Evolutionary conservation across 2,329 filamentous ascomycete species (phyloP), one percentile per base, ranked within the genome.

Genomic region (Beauveria varroae): DNA sequence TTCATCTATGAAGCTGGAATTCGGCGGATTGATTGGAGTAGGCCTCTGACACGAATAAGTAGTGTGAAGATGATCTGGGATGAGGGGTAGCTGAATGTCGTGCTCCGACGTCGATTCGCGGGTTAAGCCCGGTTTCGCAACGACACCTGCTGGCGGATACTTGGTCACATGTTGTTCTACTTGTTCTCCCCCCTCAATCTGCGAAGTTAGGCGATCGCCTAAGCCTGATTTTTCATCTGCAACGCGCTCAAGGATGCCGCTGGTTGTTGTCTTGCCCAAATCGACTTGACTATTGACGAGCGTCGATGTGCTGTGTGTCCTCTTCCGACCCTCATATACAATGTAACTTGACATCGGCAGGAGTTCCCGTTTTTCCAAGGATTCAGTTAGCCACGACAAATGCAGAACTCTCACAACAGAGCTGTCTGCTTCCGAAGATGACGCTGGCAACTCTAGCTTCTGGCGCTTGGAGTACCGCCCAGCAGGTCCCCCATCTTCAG

Each of bases 21-120:
- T 98, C 0, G 89, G 89, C 0, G 86, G 79, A 60, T 87, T 76
- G 0, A 84, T 74, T 0, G 86, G 88, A 0, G 92, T 91, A 1
- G 86, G 83, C 26, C 93, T 86, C 71, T 96, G 85, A 68, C 95
- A 98, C 5, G 93, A 87, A 72, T 95, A 96, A 6, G 67, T 68
- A 5, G 70, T 73, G 30, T 82, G 79, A 60, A 89, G 73, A 47
- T 79, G 96, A 2, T 84, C 82, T 1, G 92, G 93, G 14, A 90
- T 74, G 0, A 82, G 78, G 0, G 90, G 91, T 1, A 90, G 70
- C 63, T 73, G 62, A 20, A 81, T 78, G 28, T 96, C 89, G 62
- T 93, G 82, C 62, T 96, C 91, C 3, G 88, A 90, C 0, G 92
- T 96, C 1, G 88, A 90, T 68, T 89, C 80, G 43, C 86, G 85